phyloP scores from a whole-genome alignment of 306 rosid genomes.

The Acacia crassicarpa region DNA sequence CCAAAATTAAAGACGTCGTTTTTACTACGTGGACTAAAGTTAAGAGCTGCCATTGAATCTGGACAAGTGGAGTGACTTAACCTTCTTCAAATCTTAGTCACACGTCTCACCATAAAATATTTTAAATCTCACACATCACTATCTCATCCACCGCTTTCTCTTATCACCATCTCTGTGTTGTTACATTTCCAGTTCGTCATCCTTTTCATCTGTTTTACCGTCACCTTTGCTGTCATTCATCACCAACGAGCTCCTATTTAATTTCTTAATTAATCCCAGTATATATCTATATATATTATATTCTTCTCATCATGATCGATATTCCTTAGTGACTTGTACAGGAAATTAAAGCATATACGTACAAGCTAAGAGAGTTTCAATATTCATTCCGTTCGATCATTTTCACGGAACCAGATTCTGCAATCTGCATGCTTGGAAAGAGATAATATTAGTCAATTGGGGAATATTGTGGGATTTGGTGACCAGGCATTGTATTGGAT shows the following conservation, averaged over 20 bases:
- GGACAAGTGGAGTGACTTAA: constrained; percentile 36
- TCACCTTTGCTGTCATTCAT: constrained; percentile 30
- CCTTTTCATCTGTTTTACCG: constrained; percentile 31
- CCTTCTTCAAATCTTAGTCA: constrained; percentile 37
- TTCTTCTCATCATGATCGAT: not conserved
- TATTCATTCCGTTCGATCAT: not conserved
- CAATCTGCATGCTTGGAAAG: not conserved
- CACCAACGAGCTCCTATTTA: not conserved
- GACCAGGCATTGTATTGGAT: constrained; percentile 39
- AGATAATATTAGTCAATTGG: constrained; percentile 20
- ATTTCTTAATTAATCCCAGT: not conserved
- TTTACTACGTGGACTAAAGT: constrained; percentile 57
- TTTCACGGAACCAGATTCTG: not conserved
- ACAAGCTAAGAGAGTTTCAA: not conserved
- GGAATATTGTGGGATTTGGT: constrained; percentile 32
- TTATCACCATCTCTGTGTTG: constrained; percentile 24
- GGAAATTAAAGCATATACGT: not conserved
- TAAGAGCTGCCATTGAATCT: constrained; percentile 62
- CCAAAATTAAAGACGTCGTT: constrained; percentile 43
- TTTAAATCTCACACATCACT: constrained; percentile 43
- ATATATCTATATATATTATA: not conserved
- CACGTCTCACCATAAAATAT: constrained; percentile 27
- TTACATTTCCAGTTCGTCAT: constrained; percentile 34
- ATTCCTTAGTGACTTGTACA: not conserved
- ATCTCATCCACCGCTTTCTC: constrained; percentile 21